Evolutionary conservation across 345 rosid species (phyloP), one percentile per base, ranked within the genome.

Genomic region (Hypericum perforatum): DNA sequence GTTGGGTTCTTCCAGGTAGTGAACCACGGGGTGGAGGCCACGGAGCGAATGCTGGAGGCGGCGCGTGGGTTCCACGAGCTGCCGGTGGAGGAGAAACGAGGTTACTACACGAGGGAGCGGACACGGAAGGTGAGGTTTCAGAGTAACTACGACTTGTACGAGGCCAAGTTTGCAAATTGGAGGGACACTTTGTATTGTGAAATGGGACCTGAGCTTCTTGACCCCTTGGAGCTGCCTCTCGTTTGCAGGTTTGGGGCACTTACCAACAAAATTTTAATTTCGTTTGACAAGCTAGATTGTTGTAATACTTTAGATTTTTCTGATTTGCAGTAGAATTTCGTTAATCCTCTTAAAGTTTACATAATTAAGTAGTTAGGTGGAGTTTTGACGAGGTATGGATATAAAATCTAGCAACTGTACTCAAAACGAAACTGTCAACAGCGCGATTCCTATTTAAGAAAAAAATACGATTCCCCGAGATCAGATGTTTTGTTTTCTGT

Each of bases 1-100:
- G 12, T 39, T 54, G 69, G 59, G 4, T 58, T 58, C 41, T 58
- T 64, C 29, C 63, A 64, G 49, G 11, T 65, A 39, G 59, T 65
- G 43, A 65, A 53, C 46, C 69, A 65, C 52, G 69, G 57, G 7
- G 10, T 59, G 16, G 39, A 8, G 2, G 56, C 49, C 32, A 10
- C 60, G 41, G 65, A 66, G 42, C 52, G 32, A 29, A 55, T 54
- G 61, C 4, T 66, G 0, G 52, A 11, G 5, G 64, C 38, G 41
- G 45, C 38, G 15, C 59, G 60, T 12, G 43, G 14, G 44, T 59
- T 65, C 15, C 55, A 65, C 40, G 56, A 65, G 56, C 50, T n/a
- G n/a, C 15, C 43, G 0, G 3, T 0, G 7, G 64, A 48, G 36
- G 60, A 11, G 36, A 65, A 59, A 55, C 22, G 42, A 6, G 13